A percentile compares a stretch with the other conserved stretches of the same genome.
Conservation (phyloP, 768 basidiomycete genomes). For the Boletellus emodensis region DNA sequence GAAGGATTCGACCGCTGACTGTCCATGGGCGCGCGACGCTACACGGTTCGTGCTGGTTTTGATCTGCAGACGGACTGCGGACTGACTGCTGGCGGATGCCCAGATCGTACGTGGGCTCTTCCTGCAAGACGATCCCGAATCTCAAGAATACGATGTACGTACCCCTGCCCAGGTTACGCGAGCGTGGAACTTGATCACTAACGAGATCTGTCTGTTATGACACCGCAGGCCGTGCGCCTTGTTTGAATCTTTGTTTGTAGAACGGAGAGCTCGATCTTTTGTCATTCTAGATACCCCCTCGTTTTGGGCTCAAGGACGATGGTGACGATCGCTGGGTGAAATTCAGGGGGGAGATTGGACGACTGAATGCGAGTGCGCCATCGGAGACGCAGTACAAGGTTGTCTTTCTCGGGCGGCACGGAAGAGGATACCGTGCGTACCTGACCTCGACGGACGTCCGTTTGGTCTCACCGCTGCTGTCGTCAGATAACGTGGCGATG, state of each 20-base stretch:
- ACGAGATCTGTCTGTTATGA: background rate
- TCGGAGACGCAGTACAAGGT: constrained; percentile 51
- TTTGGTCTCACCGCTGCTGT: constrained; percentile 40
- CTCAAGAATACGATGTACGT: constrained; percentile 11
- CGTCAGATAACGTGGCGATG: constrained; percentile 65
- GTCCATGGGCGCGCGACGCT: constrained; percentile 11
- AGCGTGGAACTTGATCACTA: background rate
- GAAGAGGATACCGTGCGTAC: constrained; percentile 65
- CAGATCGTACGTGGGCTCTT: constrained; percentile 15
- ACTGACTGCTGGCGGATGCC: background rate
- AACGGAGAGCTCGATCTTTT: background rate
- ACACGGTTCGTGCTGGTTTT: constrained; percentile 14
- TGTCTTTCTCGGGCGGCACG: constrained; percentile 64
- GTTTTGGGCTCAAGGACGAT: constrained; percentile 57
- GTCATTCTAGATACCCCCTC: constrained; percentile 43
- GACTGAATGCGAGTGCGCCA: constrained; percentile 42
- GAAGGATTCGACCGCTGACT: background rate
- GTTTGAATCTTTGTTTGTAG: background rate
- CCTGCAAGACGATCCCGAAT: constrained; percentile 20
- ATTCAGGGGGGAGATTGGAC: constrained; percentile 38
- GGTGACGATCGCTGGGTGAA: constrained; percentile 48
- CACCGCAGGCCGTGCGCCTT: constrained; percentile 13
- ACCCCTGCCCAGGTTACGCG: too few species aligned
- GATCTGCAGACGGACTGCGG: background rate
- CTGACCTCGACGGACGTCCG: background rate